A percentile compares a stretch with the other conserved stretches of the same genome.
phyloP scores from a whole-genome alignment of 768 basidiomycete genomes.

The Tricholoma sp. region DNA sequence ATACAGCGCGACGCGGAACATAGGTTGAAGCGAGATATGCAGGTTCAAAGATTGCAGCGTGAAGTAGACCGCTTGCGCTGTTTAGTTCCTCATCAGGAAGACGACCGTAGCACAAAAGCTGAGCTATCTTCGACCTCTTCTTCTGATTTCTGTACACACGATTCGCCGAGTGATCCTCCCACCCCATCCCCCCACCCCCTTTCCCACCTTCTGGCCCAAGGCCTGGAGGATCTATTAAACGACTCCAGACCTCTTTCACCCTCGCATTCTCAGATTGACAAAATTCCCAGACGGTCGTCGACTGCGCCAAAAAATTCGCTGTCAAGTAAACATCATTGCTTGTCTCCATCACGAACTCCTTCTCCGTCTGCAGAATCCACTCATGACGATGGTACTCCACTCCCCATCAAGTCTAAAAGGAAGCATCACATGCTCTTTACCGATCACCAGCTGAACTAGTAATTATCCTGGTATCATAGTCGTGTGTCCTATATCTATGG shows the following conservation, averaged over 20 bases:
- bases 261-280: no score
- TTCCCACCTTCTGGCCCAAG: background rate
- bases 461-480: background rate
- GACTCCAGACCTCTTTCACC: background rate
- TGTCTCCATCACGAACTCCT: background rate
- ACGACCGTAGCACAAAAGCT: background rate
- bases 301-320: background rate
- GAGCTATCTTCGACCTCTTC: background rate
- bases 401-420: slow-evolving; percentile 20
- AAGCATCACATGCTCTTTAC: slow-evolving; percentile 17
- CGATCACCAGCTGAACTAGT: background rate
- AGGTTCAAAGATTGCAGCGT: background rate
- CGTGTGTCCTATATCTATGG: no score
- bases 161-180: background rate
- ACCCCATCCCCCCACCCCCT: background rate
- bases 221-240: background rate
- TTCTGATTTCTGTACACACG: background rate
- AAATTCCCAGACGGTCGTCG: no score
- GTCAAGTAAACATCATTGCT: background rate
- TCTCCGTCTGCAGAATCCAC: background rate
- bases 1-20: background rate
- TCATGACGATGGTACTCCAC: slow-evolving; percentile 11
- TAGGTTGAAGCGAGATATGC: background rate
- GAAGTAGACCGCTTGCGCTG: slow-evolving; percentile 2
- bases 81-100: background rate